Percentiles rank a stretch among this genome's conserved stretches.
These are phyloP conservation scores for Tremellales sp. DNA, from an alignment of 1,284 basidiomycete species.

Conservation along the genomic window DNA sequence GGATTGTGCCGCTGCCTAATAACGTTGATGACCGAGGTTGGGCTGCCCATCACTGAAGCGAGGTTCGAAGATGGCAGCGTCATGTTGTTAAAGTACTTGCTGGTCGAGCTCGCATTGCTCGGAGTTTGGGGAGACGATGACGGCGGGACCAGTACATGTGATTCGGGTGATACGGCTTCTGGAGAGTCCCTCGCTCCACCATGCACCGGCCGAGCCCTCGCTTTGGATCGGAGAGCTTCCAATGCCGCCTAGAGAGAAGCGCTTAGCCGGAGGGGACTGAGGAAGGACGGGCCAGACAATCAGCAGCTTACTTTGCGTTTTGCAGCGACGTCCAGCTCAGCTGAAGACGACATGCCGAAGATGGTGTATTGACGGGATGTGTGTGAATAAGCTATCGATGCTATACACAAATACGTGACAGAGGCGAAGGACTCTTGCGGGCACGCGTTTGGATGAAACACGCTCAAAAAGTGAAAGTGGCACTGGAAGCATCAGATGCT, in stretches of 20 bases:
- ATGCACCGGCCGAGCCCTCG: constrained; percentile 1
- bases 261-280: not conserved
- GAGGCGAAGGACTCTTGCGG: too few relatives aligned
- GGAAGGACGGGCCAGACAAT: too few relatives aligned
- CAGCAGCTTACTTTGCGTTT: too few relatives aligned
- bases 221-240: constrained; percentile 9
- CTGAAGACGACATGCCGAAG: too few relatives aligned
- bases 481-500: too few relatives aligned
- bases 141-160: constrained; percentile 26
- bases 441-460: too few relatives aligned
- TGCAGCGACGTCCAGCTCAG: too few relatives aligned
- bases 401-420: too few relatives aligned
- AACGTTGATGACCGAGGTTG: constrained; percentile 13
- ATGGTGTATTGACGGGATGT: too few relatives aligned
- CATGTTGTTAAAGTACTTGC: constrained; percentile 8
- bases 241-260: constrained; percentile 11
- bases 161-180: constrained; percentile 21
- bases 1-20: constrained; percentile 11
- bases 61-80: not conserved
- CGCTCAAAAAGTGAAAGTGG: too few relatives aligned
- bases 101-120: constrained; percentile 9
- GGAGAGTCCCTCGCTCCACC: not conserved
- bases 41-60: constrained; percentile 13
- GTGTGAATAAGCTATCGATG: too few relatives aligned
- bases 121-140: constrained; percentile 31